A percentile compares a stretch with the other conserved stretches of the same genome.
These are phyloP conservation scores for Rhizoclosmatium globosum DNA, from an alignment of 192 early-diverging fungal species.

Conservation along the genomic window DNA sequence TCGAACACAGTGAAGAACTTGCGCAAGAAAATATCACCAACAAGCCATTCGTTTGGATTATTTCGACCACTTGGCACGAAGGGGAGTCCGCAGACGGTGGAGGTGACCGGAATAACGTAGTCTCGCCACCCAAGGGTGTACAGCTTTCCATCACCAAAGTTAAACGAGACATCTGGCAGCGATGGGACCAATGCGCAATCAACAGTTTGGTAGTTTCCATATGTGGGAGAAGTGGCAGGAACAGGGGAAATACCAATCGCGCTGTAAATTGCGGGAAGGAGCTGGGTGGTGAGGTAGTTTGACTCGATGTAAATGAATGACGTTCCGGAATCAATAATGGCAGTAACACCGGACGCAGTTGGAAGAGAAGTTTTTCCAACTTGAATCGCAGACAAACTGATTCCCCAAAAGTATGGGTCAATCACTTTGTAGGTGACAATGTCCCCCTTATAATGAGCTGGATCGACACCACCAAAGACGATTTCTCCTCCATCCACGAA, in stretches of 20 bases:
- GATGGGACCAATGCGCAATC: neutral
- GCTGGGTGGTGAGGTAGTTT: neutral
- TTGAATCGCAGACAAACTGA: neutral
- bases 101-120: slow-evolving; percentile 7
- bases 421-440: neutral
- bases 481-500: neutral
- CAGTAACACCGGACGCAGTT: neutral
- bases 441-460: neutral
- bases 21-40: slow-evolving; percentile 3
- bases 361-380: neutral
- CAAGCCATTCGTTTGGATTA: neutral
- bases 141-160: slow-evolving; percentile 5
- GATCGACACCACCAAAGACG: slow-evolving; percentile 12
- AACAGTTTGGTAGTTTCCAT: neutral
- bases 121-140: neutral
- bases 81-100: neutral
- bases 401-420: neutral
- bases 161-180: slow-evolving; percentile 4
- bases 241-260: neutral
- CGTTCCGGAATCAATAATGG: slow-evolving; percentile 21
- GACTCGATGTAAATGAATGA: slow-evolving; percentile 1
- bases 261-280: slow-evolving; percentile 9
- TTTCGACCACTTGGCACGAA: no score
- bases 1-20: neutral
- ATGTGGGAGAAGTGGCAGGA: neutral